Conservation (phyloP, 2,329 filamentous ascomycete genomes). For the Dryadomyces quercus-mongolicae region DNA sequence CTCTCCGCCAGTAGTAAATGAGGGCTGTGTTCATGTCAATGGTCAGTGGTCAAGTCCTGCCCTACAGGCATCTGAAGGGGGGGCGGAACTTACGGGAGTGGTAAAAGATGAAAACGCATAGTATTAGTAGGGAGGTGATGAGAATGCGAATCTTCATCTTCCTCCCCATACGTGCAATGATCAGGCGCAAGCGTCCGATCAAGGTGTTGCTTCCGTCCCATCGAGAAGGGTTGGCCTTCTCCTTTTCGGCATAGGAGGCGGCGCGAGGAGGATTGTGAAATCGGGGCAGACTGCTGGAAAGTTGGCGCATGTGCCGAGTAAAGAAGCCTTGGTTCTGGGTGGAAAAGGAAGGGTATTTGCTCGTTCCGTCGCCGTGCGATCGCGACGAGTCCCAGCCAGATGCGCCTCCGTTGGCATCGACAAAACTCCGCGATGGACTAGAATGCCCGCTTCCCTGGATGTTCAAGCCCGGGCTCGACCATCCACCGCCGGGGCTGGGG, state of each 20-base stretch:
- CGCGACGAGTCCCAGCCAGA: conserved; percentile 61
- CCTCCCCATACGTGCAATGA: conserved; percentile 43
- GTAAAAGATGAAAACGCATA: conserved; percentile 55
- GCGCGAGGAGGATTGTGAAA: conserved; percentile 37
- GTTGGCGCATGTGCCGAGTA: conserved; percentile 65
- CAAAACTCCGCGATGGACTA: conserved; percentile 46
- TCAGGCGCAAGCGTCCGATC: conserved; percentile 32
- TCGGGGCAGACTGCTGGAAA: conserved; percentile 67
- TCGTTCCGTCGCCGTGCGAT: conserved; percentile 43
- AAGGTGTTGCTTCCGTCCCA: conserved; percentile 37
- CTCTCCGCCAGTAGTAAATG: conserved; percentile 55
- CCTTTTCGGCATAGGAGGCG: conserved; percentile 57
- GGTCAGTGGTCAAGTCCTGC: not conserved
- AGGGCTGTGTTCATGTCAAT: conserved; percentile 25
- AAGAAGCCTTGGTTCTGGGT: conserved; percentile 82
- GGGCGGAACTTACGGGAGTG: conserved; percentile 50
- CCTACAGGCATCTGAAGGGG: not conserved
- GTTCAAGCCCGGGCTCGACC: conserved; percentile 72
- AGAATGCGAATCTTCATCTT: conserved; percentile 53
- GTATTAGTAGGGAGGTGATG: conserved; percentile 44
- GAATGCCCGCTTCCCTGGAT: conserved; percentile 56
- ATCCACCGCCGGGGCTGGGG: conserved; percentile 71
- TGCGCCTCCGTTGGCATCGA: conserved; percentile 34
- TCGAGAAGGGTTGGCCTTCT: conserved; percentile 54
- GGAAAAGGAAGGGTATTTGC: conserved; percentile 66